Conservation (phyloP, 1,139 yeast species). For the Saccharomyces hybrid region DNA sequence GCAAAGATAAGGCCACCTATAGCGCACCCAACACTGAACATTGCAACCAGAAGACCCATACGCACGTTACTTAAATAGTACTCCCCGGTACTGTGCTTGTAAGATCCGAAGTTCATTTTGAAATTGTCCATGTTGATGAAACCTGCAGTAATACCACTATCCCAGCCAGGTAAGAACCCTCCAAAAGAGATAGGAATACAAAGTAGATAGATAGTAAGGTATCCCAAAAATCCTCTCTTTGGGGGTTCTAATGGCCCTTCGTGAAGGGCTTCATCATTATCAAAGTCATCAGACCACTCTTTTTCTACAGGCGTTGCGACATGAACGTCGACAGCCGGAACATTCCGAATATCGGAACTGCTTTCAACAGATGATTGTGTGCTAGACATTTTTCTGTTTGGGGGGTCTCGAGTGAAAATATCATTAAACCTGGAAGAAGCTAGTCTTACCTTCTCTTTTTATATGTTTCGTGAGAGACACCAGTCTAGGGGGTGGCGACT, state of each 20-base stretch:
- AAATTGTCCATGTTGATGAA: constrained; percentile 63
- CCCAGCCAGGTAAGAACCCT: constrained; percentile 41
- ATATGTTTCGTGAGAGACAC: neutral
- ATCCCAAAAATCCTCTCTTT: neutral
- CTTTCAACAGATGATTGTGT: neutral
- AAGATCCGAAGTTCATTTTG: constrained; percentile 40
- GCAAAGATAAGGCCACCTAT: constrained; percentile 52
- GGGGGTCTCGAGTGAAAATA: neutral
- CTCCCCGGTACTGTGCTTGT: constrained; percentile 31
- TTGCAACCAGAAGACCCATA: constrained; percentile 52
- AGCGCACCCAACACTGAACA: constrained; percentile 60
- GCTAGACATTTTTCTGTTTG: neutral
- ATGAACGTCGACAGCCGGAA: neutral
- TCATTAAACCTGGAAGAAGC: neutral
- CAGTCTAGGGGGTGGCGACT: neutral
- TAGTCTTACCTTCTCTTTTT: neutral
- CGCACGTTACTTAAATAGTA: constrained; percentile 42
- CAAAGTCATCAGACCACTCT: neutral
- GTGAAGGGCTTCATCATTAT: neutral
- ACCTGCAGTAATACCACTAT: constrained; percentile 70
- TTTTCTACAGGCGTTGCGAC: neutral
- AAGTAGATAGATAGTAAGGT: neutral
- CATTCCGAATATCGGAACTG: neutral
- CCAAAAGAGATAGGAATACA: neutral
- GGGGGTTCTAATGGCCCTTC: neutral